Evolutionary conservation across 371 early-diverging fungal species (phyloP), one percentile per base, ranked within the genome.

Genomic region (Zychaea mexicana): DNA sequence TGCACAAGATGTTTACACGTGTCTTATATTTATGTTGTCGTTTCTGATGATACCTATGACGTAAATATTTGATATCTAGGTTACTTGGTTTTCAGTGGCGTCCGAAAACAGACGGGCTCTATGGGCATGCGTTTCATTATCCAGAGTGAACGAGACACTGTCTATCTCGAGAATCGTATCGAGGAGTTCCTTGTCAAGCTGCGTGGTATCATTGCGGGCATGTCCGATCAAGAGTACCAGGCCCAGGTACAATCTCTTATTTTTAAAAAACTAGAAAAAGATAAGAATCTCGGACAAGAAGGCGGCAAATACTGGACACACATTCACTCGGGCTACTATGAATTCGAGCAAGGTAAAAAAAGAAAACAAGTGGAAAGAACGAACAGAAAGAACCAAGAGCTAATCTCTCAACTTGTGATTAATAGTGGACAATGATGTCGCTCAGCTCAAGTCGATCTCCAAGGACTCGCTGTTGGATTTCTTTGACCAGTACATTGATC

Each of bases 111-210:
- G 32, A 77, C 88, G 0, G 87, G 88, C 0, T 76, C 79, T 2
- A 78, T 88, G 65, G 92, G 93, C 3, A 69, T 92, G 57, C 83
- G 92, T 0, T 79, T 97, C 57, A 84, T 96, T 32, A 71, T 98
- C 15, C 96, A 98, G 67, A 93, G 94, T 63, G 96, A 96, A 70
- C 74, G 86, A 6, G 91, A 90, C 52, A 94, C 98, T 0, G 74
- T 86, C n/a, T 92, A 91, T 70, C 77, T 96, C 36, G 92, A 95
- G 65, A 77, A 80, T 57, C 85, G 97, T 26, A 90, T 97, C 60
- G 91, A 92, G 62, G 75, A 73, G 32, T 98, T 96, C 69, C 69
- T 95, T 68, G 67, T 70, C 26, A 81, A 74, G 63, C 75, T 90
- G 36, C 69, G 71, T 71, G 55, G 56, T 1, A 64, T 82, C 32